Conservation (phyloP, 139 green algal species). For the Chloropicon primus region DNA sequence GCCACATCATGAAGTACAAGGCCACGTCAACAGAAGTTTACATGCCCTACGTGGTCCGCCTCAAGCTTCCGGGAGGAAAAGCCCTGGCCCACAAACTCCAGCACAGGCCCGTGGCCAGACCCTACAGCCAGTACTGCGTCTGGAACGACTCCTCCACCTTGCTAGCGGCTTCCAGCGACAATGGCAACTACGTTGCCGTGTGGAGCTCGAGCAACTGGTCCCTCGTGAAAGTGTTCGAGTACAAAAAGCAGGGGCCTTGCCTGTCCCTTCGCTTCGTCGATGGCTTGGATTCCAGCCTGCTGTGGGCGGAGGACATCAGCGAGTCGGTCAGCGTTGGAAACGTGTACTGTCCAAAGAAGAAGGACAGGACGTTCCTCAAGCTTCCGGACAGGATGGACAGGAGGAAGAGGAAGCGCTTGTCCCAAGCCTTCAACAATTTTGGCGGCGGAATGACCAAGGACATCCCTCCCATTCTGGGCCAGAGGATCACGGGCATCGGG, state of each 20-base stretch:
- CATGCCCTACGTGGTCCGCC: neutral
- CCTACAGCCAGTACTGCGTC: neutral
- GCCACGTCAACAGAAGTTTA: neutral
- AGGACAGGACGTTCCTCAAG: neutral
- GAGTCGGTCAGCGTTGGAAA: neutral
- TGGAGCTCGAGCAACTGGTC: neutral
- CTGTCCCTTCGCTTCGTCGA: neutral
- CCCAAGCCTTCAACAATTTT: neutral
- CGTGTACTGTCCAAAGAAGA: neutral
- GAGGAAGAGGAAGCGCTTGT: neutral
- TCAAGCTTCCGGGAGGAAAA: neutral
- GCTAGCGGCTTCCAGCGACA: neutral
- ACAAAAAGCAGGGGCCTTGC: neutral
- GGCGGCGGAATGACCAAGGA: neutral
- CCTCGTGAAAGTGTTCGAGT: neutral
- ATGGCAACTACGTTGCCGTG: neutral
- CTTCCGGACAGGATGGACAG: neutral
- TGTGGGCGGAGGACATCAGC: neutral
- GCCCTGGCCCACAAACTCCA: too few species aligned
- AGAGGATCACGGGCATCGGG: neutral
- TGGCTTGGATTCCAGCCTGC: neutral
- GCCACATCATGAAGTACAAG: neutral
- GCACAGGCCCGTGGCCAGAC: neutral
- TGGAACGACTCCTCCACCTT: neutral
- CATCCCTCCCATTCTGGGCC: neutral